Conservation (phyloP, 179 eudicot genomes). For the Vitellaria paradoxa region DNA sequence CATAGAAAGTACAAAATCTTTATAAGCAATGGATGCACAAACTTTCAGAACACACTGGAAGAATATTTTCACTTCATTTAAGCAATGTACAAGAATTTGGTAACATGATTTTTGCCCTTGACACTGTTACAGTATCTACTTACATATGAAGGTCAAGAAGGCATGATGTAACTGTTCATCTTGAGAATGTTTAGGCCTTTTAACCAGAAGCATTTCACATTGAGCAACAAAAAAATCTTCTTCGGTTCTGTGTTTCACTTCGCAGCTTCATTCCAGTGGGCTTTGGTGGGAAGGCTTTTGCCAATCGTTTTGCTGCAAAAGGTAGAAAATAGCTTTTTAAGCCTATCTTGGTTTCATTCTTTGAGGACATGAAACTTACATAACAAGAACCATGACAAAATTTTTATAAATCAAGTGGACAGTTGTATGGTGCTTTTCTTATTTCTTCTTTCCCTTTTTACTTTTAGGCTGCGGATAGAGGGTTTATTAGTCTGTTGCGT, state of each 20-base stretch:
- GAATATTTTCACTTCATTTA: too few species aligned
- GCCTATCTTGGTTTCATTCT: not conserved
- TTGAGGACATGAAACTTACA: not conserved
- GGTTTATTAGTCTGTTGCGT: not conserved
- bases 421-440: not conserved
- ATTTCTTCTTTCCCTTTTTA: not conserved
- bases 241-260: slow-evolving; percentile 4
- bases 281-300: slow-evolving; percentile 9
- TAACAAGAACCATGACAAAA: not conserved
- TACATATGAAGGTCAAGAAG: too few species aligned
- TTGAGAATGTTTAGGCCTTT: too few species aligned
- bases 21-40: not conserved
- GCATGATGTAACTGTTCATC: too few species aligned
- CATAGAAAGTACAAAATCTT: not conserved
- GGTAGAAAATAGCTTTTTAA: not conserved
- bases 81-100: too few species aligned
- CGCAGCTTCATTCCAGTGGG: slow-evolving; percentile 11
- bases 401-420: not conserved
- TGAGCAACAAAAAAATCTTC: too few species aligned
- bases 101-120: too few species aligned
- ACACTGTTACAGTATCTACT: too few species aligned
- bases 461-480: not conserved
- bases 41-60: too few species aligned
- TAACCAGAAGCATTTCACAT: too few species aligned
- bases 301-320: slow-evolving; percentile 12